Evolutionary conservation across 768 basidiomycete species (phyloP).

Genomic region (Lactifluus pinguis): DNA sequence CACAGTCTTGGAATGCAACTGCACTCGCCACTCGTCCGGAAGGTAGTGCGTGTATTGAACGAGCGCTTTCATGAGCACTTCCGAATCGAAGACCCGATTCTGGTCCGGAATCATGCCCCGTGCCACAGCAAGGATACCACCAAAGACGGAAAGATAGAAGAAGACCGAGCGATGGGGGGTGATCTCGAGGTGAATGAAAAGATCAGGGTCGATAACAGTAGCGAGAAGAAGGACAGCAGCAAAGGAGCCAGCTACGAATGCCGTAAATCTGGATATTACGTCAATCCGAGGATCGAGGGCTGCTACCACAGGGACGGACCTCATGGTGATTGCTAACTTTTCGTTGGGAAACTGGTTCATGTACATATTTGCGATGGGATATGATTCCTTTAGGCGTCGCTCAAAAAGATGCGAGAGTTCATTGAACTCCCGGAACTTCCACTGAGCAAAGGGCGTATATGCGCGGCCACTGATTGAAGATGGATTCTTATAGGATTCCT

Average conservation of each 20-base stretch:
- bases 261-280: constrained; percentile 63
- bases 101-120: constrained; percentile 95
- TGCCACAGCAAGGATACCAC: constrained; percentile 78
- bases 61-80: constrained; percentile 85
- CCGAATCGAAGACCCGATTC: constrained; percentile 88
- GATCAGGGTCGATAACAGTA: constrained; percentile 87
- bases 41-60: constrained; percentile 93
- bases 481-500: constrained; percentile 99
- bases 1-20: constrained; percentile 85
- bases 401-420: constrained; percentile 91
- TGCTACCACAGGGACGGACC: constrained; percentile 42
- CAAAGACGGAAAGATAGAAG: constrained; percentile 88
- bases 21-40: constrained; percentile 85
- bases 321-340: constrained; percentile 79
- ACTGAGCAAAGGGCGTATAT: constrained; percentile 91
- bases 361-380: constrained; percentile 87
- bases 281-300: not conserved
- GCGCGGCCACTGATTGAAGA: constrained; percentile 87
- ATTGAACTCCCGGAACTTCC: constrained; percentile 99
- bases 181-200: constrained; percentile 91
- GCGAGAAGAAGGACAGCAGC: constrained; percentile 90
- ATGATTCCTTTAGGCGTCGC: constrained; percentile 78
- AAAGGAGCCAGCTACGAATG: constrained; percentile 94
- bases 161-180: constrained; percentile 87
- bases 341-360: constrained; percentile 98